phyloP scores from a whole-genome alignment of 2,329 filamentous ascomycete species.

The Aspergillus sergii region DNA sequence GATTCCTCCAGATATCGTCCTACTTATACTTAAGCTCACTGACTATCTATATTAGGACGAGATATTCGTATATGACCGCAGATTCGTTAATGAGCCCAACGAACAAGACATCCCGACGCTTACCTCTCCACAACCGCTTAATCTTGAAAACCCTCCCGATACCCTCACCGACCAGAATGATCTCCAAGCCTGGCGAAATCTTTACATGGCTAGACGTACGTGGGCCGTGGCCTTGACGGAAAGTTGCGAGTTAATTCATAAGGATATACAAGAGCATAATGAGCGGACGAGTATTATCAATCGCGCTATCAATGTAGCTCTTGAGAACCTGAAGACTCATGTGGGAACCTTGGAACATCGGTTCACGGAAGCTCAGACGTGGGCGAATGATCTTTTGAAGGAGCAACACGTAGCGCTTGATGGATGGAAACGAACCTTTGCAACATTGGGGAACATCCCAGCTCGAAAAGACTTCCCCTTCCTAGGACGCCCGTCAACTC shows the following conservation, averaged over 20 bases:
- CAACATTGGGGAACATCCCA: conserved; percentile 43
- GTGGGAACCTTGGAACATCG: conserved; percentile 48
- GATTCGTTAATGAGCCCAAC: conserved; percentile 57
- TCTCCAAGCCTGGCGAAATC: conserved; percentile 81
- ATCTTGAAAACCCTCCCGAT: conserved; percentile 70
- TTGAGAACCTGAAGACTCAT: conserved; percentile 67
- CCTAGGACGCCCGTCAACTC: conserved; percentile 43
- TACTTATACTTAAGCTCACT: background rate
- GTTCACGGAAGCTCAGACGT: conserved; percentile 49
- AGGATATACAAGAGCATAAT: conserved; percentile 58
- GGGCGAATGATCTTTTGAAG: conserved; percentile 48
- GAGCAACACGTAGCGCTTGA: conserved; percentile 48
- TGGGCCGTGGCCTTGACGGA: conserved; percentile 76
- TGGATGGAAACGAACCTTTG: conserved; percentile 44
- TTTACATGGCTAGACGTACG: conserved; percentile 77
- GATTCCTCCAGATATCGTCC: conserved; percentile 17
- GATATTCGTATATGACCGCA: conserved; percentile 89
- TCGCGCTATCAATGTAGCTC: conserved; percentile 78
- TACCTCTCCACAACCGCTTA: conserved; percentile 60
- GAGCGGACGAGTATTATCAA: conserved; percentile 59
- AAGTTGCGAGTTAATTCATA: conserved; percentile 68
- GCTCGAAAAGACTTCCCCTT: conserved; percentile 48
- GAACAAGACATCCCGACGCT: conserved; percentile 54
- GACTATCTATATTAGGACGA: conserved; percentile 63
- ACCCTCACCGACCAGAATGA: conserved; percentile 78